These are phyloP conservation scores for Coriolopsis trogii DNA, from an alignment of 1,284 basidiomycete genomes.

Conservation along the genomic window DNA sequence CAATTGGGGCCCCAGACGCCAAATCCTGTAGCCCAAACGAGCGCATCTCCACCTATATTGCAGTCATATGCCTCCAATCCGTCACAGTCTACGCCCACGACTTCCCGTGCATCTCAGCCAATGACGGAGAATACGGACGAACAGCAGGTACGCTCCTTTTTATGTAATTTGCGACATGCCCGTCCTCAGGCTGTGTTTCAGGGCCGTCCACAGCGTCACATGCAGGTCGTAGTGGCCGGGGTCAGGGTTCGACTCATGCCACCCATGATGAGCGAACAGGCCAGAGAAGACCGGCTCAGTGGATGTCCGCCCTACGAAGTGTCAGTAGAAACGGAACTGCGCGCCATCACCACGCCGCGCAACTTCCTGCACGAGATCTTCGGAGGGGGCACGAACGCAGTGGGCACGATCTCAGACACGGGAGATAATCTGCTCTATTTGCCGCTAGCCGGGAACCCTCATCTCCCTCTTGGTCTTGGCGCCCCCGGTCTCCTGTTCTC, in stretches of 20 bases:
- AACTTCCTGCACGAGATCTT: constrained; percentile 18
- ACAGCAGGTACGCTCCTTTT: too few species aligned
- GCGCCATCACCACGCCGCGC: constrained; percentile 14
- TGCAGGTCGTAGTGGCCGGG: neutral
- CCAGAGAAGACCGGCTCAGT: neutral
- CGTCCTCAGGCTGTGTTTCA: too few species aligned
- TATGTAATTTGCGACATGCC: too few species aligned
- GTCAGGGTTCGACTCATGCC: neutral
- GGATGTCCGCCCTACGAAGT: constrained; percentile 3
- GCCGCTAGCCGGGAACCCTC: constrained; percentile 17
- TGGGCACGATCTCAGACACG: constrained; percentile 11
- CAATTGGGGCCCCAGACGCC: too few species aligned
- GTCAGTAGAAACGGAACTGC: constrained; percentile 7
- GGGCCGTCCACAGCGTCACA: neutral
- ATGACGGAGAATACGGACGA: too few species aligned
- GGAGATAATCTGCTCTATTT: constrained; percentile 19
- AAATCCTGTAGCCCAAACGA: too few species aligned
- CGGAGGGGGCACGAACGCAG: constrained; percentile 14
- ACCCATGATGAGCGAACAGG: neutral
- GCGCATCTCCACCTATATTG: too few species aligned
- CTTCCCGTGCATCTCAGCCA: too few species aligned
- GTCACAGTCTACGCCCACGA: too few species aligned
- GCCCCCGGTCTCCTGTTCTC: constrained; percentile 21
- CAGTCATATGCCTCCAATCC: too few species aligned
- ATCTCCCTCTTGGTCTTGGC: constrained; percentile 23